Evolutionary conservation across 257 asterid species (phyloP).

Genomic region (Nicotiana tomentosiformis): DNA sequence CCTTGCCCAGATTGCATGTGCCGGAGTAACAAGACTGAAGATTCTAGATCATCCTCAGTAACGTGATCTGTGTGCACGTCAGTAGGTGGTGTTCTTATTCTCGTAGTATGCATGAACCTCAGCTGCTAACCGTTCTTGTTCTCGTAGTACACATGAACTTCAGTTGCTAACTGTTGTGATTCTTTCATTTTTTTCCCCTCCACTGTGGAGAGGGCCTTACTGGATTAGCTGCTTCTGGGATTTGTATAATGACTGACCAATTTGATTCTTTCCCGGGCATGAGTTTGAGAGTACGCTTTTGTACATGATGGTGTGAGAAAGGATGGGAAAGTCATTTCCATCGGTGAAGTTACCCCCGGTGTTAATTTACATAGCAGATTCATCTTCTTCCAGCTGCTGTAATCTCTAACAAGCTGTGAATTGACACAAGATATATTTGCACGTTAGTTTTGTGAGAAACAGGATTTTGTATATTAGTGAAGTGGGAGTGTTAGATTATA

Average conservation of each 20-base stretch:
- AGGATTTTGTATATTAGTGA: conserved; percentile 44
- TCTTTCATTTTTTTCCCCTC: conserved; percentile 56
- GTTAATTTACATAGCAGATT: conserved; percentile 17
- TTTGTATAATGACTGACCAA: conserved; percentile 20
- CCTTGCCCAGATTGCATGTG: conserved; percentile 99
- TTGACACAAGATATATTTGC: conserved; percentile 14
- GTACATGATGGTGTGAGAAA: conserved; percentile 31
- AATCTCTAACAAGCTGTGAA: conserved; percentile 26
- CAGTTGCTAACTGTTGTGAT: conserved; percentile 53
- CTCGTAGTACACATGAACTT: conserved; percentile 17
- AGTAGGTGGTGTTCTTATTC: conserved; percentile 11
- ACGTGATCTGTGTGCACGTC: conserved; percentile 25
- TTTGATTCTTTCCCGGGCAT: conserved; percentile 21
- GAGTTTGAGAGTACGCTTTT: conserved; percentile 18
- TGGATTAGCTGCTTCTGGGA: conserved; percentile 21
- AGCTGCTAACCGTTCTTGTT: conserved; percentile 43
- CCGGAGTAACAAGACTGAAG: conserved; percentile 53
- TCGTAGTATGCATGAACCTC: conserved; percentile 13
- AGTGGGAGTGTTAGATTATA: conserved; percentile 29
- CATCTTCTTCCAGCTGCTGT: conserved; percentile 32
- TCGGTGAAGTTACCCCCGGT: conserved; percentile 13
- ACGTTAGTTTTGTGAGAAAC: conserved; percentile 26
- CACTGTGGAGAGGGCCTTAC: conserved; percentile 26
- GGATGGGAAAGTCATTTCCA: conserved; percentile 19
- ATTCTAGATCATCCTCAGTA: conserved; percentile 41